These are phyloP conservation scores for Termitomyces sp. DNA, from an alignment of 768 basidiomycete species.

Conservation along the genomic window DNA sequence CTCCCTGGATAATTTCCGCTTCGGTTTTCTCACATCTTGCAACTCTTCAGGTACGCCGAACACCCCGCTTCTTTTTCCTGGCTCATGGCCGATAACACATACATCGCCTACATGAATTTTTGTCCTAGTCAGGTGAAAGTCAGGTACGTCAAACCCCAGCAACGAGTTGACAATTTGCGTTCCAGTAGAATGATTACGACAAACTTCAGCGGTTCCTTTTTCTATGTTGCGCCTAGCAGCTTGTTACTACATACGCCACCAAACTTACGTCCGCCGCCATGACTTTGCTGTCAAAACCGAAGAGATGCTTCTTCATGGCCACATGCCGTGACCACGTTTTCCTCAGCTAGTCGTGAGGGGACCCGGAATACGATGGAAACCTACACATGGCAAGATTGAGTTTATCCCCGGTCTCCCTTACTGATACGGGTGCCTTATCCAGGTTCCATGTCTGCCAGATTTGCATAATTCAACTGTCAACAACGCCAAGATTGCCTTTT, in stretches of 20 bases:
- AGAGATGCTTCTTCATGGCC: not conserved
- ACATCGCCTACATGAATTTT: not conserved
- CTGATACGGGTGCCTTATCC: conserved; percentile 6
- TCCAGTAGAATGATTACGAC: not conserved
- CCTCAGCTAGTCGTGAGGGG: not conserved
- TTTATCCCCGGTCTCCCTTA: conserved; percentile 7
- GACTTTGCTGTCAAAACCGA: not conserved
- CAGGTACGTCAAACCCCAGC: not conserved
- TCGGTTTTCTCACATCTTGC: conserved; percentile 6
- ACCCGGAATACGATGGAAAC: conserved; percentile 2
- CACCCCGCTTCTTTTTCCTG: not conserved
- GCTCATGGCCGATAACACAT: not conserved
- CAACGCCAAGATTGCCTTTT: conserved; percentile 4
- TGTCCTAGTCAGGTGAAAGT: not conserved
- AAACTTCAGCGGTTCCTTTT: not conserved
- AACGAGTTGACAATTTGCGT: not conserved
- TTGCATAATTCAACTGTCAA: conserved; percentile 5
- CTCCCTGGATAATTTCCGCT: conserved; percentile 1
- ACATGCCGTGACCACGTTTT: conserved; percentile 8
- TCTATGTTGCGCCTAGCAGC: not conserved
- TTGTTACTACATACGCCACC: conserved; percentile 3
- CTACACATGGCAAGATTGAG: conserved; percentile 3
- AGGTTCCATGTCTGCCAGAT: conserved; percentile 4
- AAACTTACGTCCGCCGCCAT: not conserved
- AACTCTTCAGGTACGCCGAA: conserved; percentile 10